Conservation (phyloP, 2,329 filamentous ascomycete genomes). For the Trichoderma guizhouense region DNA sequence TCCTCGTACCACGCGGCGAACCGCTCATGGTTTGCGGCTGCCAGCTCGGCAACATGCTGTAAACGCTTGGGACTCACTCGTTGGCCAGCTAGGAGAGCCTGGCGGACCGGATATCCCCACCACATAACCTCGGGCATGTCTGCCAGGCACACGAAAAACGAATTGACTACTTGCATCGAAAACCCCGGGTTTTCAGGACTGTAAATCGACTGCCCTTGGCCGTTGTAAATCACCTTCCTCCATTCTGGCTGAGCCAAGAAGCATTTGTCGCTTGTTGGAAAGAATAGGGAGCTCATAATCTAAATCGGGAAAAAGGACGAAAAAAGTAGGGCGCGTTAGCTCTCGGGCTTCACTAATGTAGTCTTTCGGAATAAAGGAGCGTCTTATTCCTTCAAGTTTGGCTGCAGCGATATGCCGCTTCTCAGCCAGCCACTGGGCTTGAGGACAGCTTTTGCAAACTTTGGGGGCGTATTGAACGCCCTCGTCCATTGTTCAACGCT, state of each 20-base stretch:
- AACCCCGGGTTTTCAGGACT: constrained; percentile 23
- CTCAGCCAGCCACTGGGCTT: background rate
- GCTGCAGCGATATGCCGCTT: background rate
- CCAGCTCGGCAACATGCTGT: constrained; percentile 28
- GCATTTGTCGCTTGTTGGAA: constrained; percentile 32
- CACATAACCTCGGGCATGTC: constrained; percentile 34
- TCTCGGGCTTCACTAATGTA: background rate
- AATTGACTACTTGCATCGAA: constrained; percentile 30
- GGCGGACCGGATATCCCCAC: constrained; percentile 26
- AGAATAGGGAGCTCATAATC: constrained; percentile 40
- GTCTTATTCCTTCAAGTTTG: background rate
- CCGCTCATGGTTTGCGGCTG: constrained; percentile 29
- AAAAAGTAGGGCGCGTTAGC: background rate
- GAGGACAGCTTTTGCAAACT: background rate
- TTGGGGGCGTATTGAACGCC: background rate
- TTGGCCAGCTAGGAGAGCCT: constrained; percentile 24
- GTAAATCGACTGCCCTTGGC: constrained; percentile 28
- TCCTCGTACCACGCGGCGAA: constrained; percentile 34
- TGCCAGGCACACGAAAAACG: constrained; percentile 34
- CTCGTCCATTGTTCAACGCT: background rate
- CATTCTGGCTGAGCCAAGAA: constrained; percentile 37
- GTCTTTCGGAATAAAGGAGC: background rate
- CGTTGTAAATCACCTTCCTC: constrained; percentile 32
- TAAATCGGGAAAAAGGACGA: constrained; percentile 17
- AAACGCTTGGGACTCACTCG: constrained; percentile 30